These are phyloP conservation scores for Trichoderma pleuroti DNA, from an alignment of 2,329 filamentous ascomycete species.

Conservation along the genomic window DNA sequence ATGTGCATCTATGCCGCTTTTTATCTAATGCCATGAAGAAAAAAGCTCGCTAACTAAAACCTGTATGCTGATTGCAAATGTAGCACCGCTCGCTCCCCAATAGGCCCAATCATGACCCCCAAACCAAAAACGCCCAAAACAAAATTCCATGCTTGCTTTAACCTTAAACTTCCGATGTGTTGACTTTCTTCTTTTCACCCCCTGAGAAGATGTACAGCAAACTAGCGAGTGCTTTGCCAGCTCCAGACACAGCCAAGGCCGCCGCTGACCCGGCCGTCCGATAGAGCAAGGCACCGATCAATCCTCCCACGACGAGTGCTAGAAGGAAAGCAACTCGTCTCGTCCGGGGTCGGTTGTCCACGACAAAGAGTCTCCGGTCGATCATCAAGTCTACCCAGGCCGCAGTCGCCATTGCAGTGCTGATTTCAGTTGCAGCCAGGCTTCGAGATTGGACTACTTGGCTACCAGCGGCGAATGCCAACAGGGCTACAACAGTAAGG, in stretches of 20 bases:
- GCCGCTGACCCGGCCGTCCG: slow-evolving; percentile 24
- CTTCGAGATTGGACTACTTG: slow-evolving; percentile 57
- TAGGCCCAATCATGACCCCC: neutral
- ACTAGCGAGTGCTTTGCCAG: slow-evolving; percentile 26
- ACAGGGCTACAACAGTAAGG: slow-evolving; percentile 45
- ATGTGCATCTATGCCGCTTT: neutral
- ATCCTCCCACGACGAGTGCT: slow-evolving; percentile 45
- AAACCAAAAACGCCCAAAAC: neutral
- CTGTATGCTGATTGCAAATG: neutral
- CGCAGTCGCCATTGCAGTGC: slow-evolving; percentile 62
- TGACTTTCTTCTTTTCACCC: slow-evolving; percentile 18
- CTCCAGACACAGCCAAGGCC: slow-evolving; percentile 27
- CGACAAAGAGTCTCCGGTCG: slow-evolving; percentile 47
- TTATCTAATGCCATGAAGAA: neutral
- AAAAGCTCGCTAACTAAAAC: neutral
- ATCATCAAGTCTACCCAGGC: slow-evolving; percentile 59
- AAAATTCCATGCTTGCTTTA: neutral
- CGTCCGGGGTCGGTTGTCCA: slow-evolving; percentile 48
- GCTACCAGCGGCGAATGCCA: slow-evolving; percentile 54
- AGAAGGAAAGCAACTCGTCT: slow-evolving; percentile 49
- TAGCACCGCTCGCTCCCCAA: neutral
- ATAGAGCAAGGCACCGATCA: slow-evolving; percentile 50
- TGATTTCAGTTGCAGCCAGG: slow-evolving; percentile 57
- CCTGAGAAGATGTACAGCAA: slow-evolving; percentile 24
- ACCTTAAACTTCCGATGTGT: slow-evolving; percentile 14